phyloP scores from a whole-genome alignment of 306 rosid species.

The Pyrus bretschneideri region DNA sequence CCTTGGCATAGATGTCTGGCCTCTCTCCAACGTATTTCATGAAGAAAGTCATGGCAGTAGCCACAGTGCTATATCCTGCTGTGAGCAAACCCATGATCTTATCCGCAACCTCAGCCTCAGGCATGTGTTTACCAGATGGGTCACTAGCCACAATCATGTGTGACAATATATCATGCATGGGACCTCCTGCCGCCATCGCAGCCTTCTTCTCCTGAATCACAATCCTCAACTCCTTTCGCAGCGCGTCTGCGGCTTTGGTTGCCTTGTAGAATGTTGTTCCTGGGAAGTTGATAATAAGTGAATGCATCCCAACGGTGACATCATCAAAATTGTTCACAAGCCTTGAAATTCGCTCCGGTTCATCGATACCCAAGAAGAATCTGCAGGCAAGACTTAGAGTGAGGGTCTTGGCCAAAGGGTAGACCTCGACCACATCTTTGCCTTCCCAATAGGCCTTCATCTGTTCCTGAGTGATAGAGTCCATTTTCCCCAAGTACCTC shows the following conservation, averaged over 20 bases:
- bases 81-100: constrained; percentile 59
- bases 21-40: constrained; percentile 53
- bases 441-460: constrained; percentile 47
- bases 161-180: constrained; percentile 43
- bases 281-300: constrained; percentile 36
- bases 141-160: constrained; percentile 48
- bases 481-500: constrained; percentile 46
- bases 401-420: constrained; percentile 37
- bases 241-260: constrained; percentile 32
- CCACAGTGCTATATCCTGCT: constrained; percentile 41
- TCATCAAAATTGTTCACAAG: constrained; percentile 29
- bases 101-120: constrained; percentile 48
- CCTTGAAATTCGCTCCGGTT: constrained; percentile 23
- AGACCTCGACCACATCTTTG: constrained; percentile 28
- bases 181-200: constrained; percentile 35
- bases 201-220: constrained; percentile 48
- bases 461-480: constrained; percentile 38
- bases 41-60: constrained; percentile 57
- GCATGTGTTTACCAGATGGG: constrained; percentile 47
- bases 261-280: constrained; percentile 45
- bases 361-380: constrained; percentile 43
- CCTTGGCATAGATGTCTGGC: constrained; percentile 47
- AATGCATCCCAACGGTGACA: constrained; percentile 42
- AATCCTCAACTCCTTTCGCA: constrained; percentile 36
- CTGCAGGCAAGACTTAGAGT: constrained; percentile 37